Evolutionary conservation across 495 filamentous ascomycete species (phyloP), one percentile per base, ranked within the genome.

Genomic region (Saxispiralis lemnorum): DNA sequence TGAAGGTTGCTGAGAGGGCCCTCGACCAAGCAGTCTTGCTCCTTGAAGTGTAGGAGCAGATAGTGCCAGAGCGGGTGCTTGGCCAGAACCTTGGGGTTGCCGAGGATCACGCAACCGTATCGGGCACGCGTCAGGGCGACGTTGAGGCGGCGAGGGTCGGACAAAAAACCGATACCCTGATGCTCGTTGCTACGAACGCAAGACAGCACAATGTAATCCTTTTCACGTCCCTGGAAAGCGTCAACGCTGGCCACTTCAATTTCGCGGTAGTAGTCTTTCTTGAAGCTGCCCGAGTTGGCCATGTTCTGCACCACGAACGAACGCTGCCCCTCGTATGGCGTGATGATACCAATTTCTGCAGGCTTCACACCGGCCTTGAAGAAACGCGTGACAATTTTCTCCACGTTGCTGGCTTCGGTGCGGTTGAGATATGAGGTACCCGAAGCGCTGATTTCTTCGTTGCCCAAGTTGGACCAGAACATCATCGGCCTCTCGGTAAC

Each of bases 11-110:
- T 87, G 41, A 99, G 66, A n/a, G 92, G 88, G 0, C 89, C 89
- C 58, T 99, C 89, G 33, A 99, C 89, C 6, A 99, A 70, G 54
- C 88, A 96, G 48, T 93, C 88, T 46, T 76, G 78, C 57, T 96
- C 89, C 66, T 99, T 99, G 70, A 95, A 99, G 55, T 99, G 89
- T 19, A 93, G 69, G 7, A 99, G 69, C 16, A 99, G 76, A 57
- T 85, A 88, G 54, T 99, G 92, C 89, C 89, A 99, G 13, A 99
- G 66, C 38, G 93, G 89, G 60, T 99, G 89, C 65, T 96, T 99
- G 18, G 85, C 87, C 31, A 99, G 63, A 34, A 99, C 89, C 65
- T 99, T 99, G 7, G 89, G 89, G 57, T 99, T 99, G 38, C 92
- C 89, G 14, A 99, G 76, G 47, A 99, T 93, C 36, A 93, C 89